A percentile compares a stretch with the other conserved stretches of the same genome.
Evolutionary conservation across 441 rosid species (phyloP).

Genomic region (Codiaeum variegatum): DNA sequence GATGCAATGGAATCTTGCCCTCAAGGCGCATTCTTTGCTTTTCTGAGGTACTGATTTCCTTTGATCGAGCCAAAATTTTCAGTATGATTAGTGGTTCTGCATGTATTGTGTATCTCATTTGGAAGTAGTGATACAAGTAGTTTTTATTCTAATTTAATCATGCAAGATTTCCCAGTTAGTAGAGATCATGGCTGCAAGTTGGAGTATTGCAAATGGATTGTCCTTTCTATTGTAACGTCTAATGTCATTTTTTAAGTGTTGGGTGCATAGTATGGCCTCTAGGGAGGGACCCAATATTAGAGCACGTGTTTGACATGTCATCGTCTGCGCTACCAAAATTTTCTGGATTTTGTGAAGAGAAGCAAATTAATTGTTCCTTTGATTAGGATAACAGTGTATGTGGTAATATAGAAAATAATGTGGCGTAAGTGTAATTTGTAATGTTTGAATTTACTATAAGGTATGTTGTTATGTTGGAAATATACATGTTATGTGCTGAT

Average conservation of each 20-base stretch:
- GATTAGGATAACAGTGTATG: neutral
- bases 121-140: neutral
- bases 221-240: neutral
- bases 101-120: neutral
- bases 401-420: neutral
- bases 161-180: neutral
- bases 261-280: neutral
- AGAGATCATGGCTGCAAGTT: neutral
- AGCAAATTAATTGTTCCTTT: neutral
- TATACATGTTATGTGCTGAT: neutral
- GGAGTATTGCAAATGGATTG: neutral
- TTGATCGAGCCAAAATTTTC: slow-evolving; percentile 11
- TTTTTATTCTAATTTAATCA: neutral
- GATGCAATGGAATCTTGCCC: slow-evolving; percentile 55
- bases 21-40: slow-evolving; percentile 79
- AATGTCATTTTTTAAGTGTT: neutral
- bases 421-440: neutral
- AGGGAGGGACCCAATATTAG: neutral
- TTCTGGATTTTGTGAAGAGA: neutral
- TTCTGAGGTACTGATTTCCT: slow-evolving; percentile 60
- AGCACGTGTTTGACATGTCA: neutral
- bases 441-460: neutral
- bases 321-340: neutral
- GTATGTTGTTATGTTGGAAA: neutral
- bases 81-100: neutral